Base-by-base conservation (phyloP, 2,329 filamentous ascomycete species). In the Dothiorella sarmentorum region DNA sequence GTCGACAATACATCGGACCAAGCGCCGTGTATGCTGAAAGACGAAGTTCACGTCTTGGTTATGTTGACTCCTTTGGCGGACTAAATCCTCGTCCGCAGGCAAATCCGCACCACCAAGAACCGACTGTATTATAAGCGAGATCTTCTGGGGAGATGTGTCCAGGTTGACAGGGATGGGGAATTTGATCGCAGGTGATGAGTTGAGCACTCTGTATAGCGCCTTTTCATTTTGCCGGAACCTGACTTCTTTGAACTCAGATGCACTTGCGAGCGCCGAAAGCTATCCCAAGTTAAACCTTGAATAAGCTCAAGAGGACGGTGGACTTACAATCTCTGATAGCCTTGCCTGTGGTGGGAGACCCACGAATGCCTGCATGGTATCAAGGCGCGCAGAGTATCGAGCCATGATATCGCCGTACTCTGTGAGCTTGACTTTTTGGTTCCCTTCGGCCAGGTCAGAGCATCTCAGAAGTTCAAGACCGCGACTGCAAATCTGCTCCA, bases 371-470 rank as follows among this genome's bases (percentile, higher is more conserved):
- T 85, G 87, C 89, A 94, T 95, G 0, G 90, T 94, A 35, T 87
- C 81, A 64, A 92, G 92, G 20, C 84, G 84, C 3, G 94, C 77
- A 75, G 90, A 93, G 69, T 93, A 95, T 47, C 85, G 83, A 42
- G 90, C 88, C 90, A 96, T 95, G 4, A 87, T 87, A 58, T 87
- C 80, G 1, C 90, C 90, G 66, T 88, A 90, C 49, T 86, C 84
- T 0, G 89, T 93, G 43, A 83, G 85, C 24, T 74, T 77, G 47
- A 93, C 79, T 3, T 72, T 72, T 0, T 76, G 69, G 10, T 68
- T 62, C 6, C 67, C 71, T 18, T 77, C 78, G 11, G 91, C 76
- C 6, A 94, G 76, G 0, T 80, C 75, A 35, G 77, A 71, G 24
- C 87, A 79, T 60, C 84, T 80, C 1, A 95, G 76, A n/a, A 85